Percentiles rank a stretch among this genome's conserved stretches.
Conservation (phyloP, 768 basidiomycete genomes). For the Pluteus cervinus region DNA sequence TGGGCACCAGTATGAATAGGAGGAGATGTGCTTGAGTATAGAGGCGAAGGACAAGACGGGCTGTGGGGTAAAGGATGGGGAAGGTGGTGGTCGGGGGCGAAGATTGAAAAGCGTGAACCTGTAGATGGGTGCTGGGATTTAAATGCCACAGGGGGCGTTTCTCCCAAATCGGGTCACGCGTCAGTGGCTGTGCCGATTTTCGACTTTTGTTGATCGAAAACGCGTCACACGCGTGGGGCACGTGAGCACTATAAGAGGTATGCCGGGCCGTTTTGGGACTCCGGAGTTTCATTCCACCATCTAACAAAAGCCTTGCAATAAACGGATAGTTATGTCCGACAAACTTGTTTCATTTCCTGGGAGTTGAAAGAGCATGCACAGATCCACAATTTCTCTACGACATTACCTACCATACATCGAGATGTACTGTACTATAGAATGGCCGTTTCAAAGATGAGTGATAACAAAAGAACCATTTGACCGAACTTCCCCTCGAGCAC, state of each 20-base stretch:
- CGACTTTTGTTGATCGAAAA: slow-evolving; percentile 29
- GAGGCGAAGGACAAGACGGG: slow-evolving; percentile 7
- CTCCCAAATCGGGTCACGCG: not conserved
- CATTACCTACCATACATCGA: too few relatives aligned
- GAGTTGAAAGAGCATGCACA: too few relatives aligned
- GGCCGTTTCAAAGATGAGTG: too few relatives aligned
- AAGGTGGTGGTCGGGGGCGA: slow-evolving; percentile 9
- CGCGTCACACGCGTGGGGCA: slow-evolving; percentile 15
- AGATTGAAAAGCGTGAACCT: slow-evolving; percentile 15
- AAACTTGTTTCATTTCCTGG: too few relatives aligned
- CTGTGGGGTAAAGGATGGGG: slow-evolving; percentile 7
- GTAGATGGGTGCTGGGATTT: slow-evolving; percentile 20
- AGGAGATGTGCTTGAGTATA: slow-evolving; percentile 5
- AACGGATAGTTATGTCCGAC: too few relatives aligned
- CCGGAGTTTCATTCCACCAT: too few relatives aligned
- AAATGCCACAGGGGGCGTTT: slow-evolving; percentile 12
- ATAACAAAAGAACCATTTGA: slow-evolving; percentile 72
- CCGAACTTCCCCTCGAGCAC: slow-evolving; percentile 41
- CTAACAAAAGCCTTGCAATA: too few relatives aligned
- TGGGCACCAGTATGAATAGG: not conserved
- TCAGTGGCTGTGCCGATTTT: slow-evolving; percentile 36
- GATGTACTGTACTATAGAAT: too few relatives aligned
- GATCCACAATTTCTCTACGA: too few relatives aligned
- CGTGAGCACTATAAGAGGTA: slow-evolving; percentile 10
- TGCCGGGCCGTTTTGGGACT: too few relatives aligned